These are phyloP conservation scores for Alternaria brassicae DNA, from an alignment of 2,329 filamentous ascomycete genomes.

Conservation along the genomic window DNA sequence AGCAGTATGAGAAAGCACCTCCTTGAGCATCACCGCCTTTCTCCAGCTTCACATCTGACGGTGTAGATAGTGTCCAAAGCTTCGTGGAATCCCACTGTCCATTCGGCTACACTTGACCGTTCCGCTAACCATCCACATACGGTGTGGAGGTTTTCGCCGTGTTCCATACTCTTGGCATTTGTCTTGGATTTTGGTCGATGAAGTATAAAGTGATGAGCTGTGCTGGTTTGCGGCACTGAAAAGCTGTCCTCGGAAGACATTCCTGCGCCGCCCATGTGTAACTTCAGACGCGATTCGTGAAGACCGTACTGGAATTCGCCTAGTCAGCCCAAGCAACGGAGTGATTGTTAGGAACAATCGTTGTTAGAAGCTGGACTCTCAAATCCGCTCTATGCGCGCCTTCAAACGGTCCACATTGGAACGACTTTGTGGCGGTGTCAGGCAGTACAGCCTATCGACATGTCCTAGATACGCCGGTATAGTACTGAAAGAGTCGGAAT, in stretches of 20 bases:
- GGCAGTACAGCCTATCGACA: neutral
- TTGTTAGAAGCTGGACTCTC: neutral
- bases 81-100: neutral
- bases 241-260: neutral
- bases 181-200: neutral
- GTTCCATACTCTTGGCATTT: neutral
- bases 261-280: neutral
- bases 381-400: neutral
- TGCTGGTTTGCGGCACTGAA: neutral
- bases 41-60: neutral
- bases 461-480: too few relatives aligned
- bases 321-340: neutral
- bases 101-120: neutral
- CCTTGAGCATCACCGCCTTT: neutral
- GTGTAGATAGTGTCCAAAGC: neutral
- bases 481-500: neutral
- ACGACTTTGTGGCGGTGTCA: neutral
- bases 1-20: neutral
- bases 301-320: neutral
- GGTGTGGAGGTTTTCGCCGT: neutral
- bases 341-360: neutral
- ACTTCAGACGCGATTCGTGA: neutral
- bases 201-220: neutral
- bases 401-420: neutral
- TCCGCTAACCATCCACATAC: neutral